A percentile compares a stretch with the other conserved stretches of the same genome.
Conservation (phyloP, 768 basidiomycete species). For the Lentinula sp. region DNA sequence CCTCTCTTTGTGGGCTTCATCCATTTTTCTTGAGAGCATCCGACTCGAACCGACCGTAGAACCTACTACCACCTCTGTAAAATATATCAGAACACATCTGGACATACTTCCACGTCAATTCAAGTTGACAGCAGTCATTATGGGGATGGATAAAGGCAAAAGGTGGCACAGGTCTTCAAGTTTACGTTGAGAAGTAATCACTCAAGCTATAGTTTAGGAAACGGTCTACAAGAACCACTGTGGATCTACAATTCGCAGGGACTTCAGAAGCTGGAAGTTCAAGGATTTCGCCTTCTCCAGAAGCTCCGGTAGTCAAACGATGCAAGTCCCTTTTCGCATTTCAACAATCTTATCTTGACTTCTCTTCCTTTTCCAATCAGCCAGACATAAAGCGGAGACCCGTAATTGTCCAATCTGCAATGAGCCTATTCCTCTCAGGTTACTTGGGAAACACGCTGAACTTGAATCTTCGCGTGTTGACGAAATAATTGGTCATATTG, state of each 20-base stretch:
- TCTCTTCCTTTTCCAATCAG: slow-evolving; percentile 26
- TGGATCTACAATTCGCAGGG: not conserved
- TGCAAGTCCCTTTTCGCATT: not conserved
- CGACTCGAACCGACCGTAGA: not conserved
- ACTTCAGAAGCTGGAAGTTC: slow-evolving; percentile 3
- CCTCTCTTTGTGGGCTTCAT: not conserved
- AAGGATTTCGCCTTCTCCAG: not conserved
- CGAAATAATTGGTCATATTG: slow-evolving; percentile 57
- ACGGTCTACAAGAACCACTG: not conserved
- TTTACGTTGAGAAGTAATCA: not conserved
- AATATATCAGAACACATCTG: not conserved
- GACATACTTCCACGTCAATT: not conserved
- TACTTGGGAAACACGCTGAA: slow-evolving; percentile 57
- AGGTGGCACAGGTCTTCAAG: not conserved
- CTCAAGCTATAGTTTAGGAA: not conserved
- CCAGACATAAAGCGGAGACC: slow-evolving; percentile 64
- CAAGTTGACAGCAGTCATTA: not conserved
- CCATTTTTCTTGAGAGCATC: not conserved
- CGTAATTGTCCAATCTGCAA: slow-evolving; percentile 69
- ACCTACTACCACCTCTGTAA: not conserved
- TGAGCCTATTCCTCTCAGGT: slow-evolving; percentile 65
- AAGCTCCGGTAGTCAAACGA: slow-evolving; percentile 1
- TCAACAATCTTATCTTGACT: slow-evolving; percentile 4
- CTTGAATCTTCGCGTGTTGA: slow-evolving; percentile 68
- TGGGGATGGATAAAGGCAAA: not conserved